Conservation (phyloP, 1,284 basidiomycete genomes). For the Blastosporella zonata region DNA sequence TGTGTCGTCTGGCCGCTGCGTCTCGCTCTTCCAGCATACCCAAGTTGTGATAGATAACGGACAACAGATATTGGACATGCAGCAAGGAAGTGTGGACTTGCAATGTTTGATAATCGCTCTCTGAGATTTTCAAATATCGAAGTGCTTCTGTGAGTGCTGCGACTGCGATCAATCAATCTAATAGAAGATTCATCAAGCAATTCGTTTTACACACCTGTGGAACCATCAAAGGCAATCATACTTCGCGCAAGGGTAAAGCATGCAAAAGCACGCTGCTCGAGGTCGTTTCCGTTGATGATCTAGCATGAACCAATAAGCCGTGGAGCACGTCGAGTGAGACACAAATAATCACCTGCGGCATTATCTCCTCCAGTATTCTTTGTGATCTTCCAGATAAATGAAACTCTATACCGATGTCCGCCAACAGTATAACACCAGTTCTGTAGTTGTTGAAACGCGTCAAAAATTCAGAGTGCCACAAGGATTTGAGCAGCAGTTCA, state of each 20-base stretch:
- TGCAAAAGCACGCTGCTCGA: constrained; percentile 72
- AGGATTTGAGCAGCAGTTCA: constrained; percentile 61
- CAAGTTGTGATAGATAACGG: constrained; percentile 70
- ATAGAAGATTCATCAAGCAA: not conserved
- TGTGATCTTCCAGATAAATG: constrained; percentile 65
- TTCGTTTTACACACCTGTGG: constrained; percentile 28
- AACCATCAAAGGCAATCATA: constrained; percentile 49
- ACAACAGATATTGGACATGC: constrained; percentile 68
- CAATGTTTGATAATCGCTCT: constrained; percentile 56
- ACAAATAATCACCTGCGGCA: constrained; percentile 62
- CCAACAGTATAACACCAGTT: constrained; percentile 63
- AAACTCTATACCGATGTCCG: constrained; percentile 73
- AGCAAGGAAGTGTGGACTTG: constrained; percentile 56
- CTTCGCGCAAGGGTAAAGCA: constrained; percentile 72
- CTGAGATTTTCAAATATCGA: constrained; percentile 59
- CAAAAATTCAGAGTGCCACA: constrained; percentile 80
- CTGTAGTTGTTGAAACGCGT: constrained; percentile 64
- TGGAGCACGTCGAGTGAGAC: not conserved
- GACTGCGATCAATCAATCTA: constrained; percentile 24
- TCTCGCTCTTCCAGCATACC: constrained; percentile 55
- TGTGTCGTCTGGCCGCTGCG: constrained; percentile 47
- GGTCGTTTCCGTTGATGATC: constrained; percentile 67
- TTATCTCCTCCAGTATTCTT: constrained; percentile 66
- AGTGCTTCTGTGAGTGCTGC: constrained; percentile 54
- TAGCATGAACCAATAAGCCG: constrained; percentile 27